Evolutionary conservation across 208 protist genomes (phyloP).

Genomic region (Leishmania gerbilli): DNA sequence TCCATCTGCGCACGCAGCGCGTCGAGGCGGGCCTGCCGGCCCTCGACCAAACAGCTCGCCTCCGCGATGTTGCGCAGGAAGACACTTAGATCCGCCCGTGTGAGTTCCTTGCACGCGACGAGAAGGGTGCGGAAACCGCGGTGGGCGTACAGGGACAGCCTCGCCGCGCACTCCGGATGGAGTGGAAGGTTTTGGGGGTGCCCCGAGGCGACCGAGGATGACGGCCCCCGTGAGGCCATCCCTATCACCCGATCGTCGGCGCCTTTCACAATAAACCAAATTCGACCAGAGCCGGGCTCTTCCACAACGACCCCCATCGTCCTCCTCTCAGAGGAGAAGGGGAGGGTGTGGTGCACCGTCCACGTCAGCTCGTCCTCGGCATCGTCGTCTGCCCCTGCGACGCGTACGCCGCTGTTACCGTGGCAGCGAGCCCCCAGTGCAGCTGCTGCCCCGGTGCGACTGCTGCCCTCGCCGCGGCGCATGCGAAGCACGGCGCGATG

Average conservation of each 20-base stretch:
- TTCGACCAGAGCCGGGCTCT: conserved; percentile 24
- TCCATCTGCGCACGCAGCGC: conserved; percentile 80
- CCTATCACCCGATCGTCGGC: conserved; percentile 84
- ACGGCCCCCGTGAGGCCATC: conserved; percentile 30
- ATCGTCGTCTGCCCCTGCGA: not conserved
- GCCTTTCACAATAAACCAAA: conserved; percentile 84
- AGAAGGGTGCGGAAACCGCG: conserved; percentile 80
- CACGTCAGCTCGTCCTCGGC: conserved; percentile 37
- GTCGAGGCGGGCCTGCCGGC: conserved; percentile 51
- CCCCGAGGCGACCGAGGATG: not conserved
- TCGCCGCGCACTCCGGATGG: conserved; percentile 25
- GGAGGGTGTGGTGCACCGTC: conserved; percentile 79
- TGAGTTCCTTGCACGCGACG: conserved; percentile 63
- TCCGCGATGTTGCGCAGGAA: conserved; percentile 41
- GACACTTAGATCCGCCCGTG: conserved; percentile 32
- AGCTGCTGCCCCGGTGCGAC: not conserved
- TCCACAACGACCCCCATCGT: conserved; percentile 89
- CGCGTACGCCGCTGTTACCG: not conserved
- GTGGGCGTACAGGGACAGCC: conserved; percentile 61
- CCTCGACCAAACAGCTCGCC: conserved; percentile 40
- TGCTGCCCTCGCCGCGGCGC: not conserved
- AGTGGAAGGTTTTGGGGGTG: not conserved
- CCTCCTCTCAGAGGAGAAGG: conserved; percentile 88
- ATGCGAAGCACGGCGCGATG: conserved; percentile 29
- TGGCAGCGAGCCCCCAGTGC: not conserved